Conservation (phyloP, 2,329 filamentous ascomycete genomes). For the Sporothrix brunneoviolacea region DNA sequence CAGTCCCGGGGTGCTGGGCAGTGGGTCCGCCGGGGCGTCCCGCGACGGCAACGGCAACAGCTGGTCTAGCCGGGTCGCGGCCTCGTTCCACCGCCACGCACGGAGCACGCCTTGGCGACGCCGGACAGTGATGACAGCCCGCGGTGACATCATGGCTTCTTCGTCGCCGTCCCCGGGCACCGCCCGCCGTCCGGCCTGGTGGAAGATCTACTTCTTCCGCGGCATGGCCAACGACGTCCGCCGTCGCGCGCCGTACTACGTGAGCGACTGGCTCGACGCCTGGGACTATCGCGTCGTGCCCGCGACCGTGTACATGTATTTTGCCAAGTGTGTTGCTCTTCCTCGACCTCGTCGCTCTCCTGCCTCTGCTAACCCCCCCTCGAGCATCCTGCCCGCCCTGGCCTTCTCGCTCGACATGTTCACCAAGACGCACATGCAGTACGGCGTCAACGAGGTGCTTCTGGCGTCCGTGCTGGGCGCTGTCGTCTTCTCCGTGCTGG, state of each 20-base stretch:
- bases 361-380: neutral
- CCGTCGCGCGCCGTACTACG: conserved; percentile 68
- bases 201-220: conserved; percentile 66
- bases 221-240: conserved; percentile 76
- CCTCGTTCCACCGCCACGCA: conserved; percentile 4
- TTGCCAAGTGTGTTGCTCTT: conserved; percentile 63
- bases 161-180: neutral
- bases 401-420: conserved; percentile 94
- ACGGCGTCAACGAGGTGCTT: conserved; percentile 88
- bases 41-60: neutral
- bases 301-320: conserved; percentile 89
- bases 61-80: neutral
- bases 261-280: conserved; percentile 77
- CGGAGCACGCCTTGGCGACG: neutral
- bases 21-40: conserved; percentile 1
- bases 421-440: conserved; percentile 74
- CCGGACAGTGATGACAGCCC: neutral
- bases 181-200: conserved; percentile 46
- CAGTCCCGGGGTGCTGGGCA: neutral
- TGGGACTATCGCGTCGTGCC: conserved; percentile 88
- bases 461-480: conserved; percentile 76
- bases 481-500: conserved; percentile 71
- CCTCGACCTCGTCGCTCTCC: neutral
- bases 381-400: conserved; percentile 74
- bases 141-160: neutral